Evolutionary conservation across 768 basidiomycete species (phyloP), one percentile per base, ranked within the genome.

Genomic region (Leccinum obscurum): DNA sequence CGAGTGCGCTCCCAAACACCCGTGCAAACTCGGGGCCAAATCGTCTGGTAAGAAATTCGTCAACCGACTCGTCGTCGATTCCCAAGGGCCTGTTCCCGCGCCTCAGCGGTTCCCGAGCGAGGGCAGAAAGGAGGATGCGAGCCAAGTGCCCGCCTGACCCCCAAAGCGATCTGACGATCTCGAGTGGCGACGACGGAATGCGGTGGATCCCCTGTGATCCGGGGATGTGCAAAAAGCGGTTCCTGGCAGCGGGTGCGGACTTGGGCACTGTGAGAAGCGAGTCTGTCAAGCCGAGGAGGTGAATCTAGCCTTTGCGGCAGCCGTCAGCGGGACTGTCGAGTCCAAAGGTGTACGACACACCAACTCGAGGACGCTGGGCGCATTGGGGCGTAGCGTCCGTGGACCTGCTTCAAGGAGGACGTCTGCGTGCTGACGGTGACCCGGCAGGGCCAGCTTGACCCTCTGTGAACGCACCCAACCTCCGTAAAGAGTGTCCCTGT

Each of bases 341-440:
- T 62, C n/a, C 44, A 26, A 48, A 50, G 46, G 22, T 49, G n/a
- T 41, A 62, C 30, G 35, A 74, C 57, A 72, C 68, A 94, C 96
- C 76, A 98, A 71, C 68, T 94, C 90, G 13, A 98, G 76, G 34
- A 94, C 80, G 4, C 87, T 76, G 58, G 81, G 83, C 6, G 90
- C 84, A 54, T 86, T 86, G 0, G 95, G 93, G 39, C 95, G 76
- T 32, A 99, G 77, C 15, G 92, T 95, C 44, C 95, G 78, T 26
- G 96, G 95, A 1, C 96, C 96, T 24, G 84, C 81, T 77, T 99
- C 96, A 6, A 98, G 77, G 4, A 92, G 69, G 10, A 94, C 80
- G 4, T 70, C 68, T 13, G 75, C 77, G 7, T 70, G 71, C 44
- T 71, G 64, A 44, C 8, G 17, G 4, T 60, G 71, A 8, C 51